These are phyloP conservation scores for Cucurbita pepo DNA, from an alignment of 306 rosid genomes.

Conservation along the genomic window DNA sequence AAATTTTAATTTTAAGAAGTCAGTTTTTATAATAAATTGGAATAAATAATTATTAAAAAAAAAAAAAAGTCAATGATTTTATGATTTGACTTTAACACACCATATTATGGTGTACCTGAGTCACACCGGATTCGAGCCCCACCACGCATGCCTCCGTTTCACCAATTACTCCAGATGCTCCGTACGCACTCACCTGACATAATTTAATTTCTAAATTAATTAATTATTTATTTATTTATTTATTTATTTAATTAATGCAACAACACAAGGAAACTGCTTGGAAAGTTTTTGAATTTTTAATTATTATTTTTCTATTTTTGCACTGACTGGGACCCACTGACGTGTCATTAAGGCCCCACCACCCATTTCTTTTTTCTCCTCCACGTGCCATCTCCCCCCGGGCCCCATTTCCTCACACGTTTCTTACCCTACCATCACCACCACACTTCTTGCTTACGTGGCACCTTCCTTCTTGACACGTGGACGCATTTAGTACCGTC, in stretches of 20 bases:
- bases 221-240: no score
- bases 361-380: background rate
- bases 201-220: background rate
- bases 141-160: conserved; percentile 1
- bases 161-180: conserved; percentile 1
- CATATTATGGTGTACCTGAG: background rate
- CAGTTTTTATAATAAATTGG: no score
- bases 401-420: background rate
- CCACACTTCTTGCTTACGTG: background rate
- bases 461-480: background rate
- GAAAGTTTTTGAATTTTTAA: background rate
- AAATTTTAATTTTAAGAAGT: no score
- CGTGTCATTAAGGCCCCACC: background rate
- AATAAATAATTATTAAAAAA: no score
- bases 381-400: background rate
- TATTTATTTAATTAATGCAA: background rate
- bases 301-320: background rate
- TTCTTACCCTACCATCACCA: background rate
- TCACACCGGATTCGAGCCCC: background rate
- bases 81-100: background rate
- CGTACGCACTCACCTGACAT: conserved; percentile 7
- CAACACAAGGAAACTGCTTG: conserved; percentile 3
- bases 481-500: background rate
- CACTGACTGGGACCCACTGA: background rate
- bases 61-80: background rate